Conservation (phyloP, 805 yeast genomes). For the Kurtzmaniella cleridarum region DNA sequence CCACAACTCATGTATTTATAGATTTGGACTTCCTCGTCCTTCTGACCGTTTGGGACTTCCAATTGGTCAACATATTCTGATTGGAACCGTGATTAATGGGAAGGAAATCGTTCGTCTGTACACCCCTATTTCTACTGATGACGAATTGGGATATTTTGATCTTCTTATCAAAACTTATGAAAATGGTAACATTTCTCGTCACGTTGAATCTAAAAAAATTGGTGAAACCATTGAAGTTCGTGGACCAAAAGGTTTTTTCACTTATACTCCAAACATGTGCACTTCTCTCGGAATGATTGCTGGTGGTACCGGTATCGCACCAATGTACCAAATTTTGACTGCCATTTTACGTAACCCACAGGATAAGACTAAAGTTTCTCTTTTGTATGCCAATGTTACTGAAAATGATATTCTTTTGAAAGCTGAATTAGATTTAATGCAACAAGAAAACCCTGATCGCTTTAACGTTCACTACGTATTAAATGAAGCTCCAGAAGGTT, state of each 20-base stretch:
- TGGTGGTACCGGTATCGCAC: conserved; percentile 96
- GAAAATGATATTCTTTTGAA: conserved; percentile 76
- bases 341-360: conserved; percentile 72
- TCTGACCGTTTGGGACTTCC: conserved; percentile 81
- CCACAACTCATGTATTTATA: conserved; percentile 77
- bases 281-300: conserved; percentile 82
- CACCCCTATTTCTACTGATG: conserved; percentile 84
- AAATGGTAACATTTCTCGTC: conserved; percentile 75
- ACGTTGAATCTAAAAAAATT: conserved; percentile 63
- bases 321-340: conserved; percentile 89
- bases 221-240: conserved; percentile 76
- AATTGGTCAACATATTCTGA: conserved; percentile 88
- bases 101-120: conserved; percentile 82
- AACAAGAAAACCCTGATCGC: conserved; percentile 47
- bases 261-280: conserved; percentile 75
- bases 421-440: conserved; percentile 70
- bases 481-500: conserved; percentile 64
- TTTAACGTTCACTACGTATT: conserved; percentile 69
- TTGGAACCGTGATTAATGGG: conserved; percentile 69
- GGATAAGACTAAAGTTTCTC: conserved; percentile 69
- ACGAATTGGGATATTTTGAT: conserved; percentile 76
- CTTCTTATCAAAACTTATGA: conserved; percentile 82
- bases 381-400: conserved; percentile 77
- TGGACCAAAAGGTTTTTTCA: conserved; percentile 90
- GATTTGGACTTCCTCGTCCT: conserved; percentile 75